phyloP scores from a whole-genome alignment of 257 asterid species.

The Przewalskia tangutica region DNA sequence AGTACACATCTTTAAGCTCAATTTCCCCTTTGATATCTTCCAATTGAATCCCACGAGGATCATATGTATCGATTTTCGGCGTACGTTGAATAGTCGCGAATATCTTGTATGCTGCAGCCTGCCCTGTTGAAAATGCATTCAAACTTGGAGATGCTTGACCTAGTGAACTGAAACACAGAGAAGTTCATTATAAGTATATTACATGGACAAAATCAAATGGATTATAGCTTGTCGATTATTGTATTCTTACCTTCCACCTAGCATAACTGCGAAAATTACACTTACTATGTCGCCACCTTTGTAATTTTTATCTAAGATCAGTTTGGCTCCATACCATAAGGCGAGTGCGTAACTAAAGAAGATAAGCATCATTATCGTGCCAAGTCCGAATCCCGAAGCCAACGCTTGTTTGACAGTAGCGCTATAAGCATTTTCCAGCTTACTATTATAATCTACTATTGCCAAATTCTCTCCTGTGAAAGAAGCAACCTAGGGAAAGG shows the following conservation, averaged over 20 bases:
- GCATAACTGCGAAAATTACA: slow-evolving; percentile 48
- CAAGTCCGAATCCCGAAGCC: slow-evolving; percentile 54
- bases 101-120: slow-evolving; percentile 58
- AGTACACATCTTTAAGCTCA: slow-evolving; percentile 48
- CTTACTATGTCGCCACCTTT: slow-evolving; percentile 42
- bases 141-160: slow-evolving; percentile 54
- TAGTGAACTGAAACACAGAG: slow-evolving; percentile 32
- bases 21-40: slow-evolving; percentile 55
- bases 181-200: background rate
- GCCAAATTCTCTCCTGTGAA: slow-evolving; percentile 56
- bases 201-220: background rate
- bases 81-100: slow-evolving; percentile 42
- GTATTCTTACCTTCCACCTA: slow-evolving; percentile 52
- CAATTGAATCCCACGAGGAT: slow-evolving; percentile 32
- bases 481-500: slow-evolving; percentile 47
- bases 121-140: slow-evolving; percentile 55
- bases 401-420: slow-evolving; percentile 40
- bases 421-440: slow-evolving; percentile 30
- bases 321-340: slow-evolving; percentile 47
- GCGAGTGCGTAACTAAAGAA: slow-evolving; percentile 49
- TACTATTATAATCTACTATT: slow-evolving; percentile 29
- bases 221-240: background rate
- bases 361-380: slow-evolving; percentile 22
- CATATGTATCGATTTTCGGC: slow-evolving; percentile 42
- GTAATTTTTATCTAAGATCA: slow-evolving; percentile 39